A percentile compares a stretch with the other conserved stretches of the same genome.
phyloP scores from a whole-genome alignment of 2,329 filamentous ascomycete species.

The Scleromitrula shiraiana region DNA sequence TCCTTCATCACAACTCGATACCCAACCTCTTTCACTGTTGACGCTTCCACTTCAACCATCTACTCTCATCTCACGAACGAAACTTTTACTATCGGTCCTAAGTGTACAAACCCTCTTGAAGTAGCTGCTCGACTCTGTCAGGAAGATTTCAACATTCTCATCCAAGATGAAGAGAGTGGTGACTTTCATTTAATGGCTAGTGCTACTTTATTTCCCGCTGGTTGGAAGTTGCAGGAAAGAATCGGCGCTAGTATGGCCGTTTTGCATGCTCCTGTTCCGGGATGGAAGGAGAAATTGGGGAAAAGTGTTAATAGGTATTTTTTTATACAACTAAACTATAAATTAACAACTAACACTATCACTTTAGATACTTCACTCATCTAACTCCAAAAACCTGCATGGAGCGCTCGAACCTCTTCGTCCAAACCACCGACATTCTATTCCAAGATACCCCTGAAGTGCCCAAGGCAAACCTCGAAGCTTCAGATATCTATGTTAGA shows the following conservation, averaged over 20 bases:
- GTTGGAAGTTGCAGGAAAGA: conserved; percentile 41
- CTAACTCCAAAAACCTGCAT: conserved; percentile 36
- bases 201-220: conserved; percentile 44
- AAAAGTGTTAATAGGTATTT: conserved; percentile 35
- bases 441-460: conserved; percentile 38
- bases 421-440: conserved; percentile 39
- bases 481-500: conserved; percentile 37
- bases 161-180: conserved; percentile 35
- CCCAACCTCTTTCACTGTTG: conserved; percentile 35
- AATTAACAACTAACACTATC: conserved; percentile 5
- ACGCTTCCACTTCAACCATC: conserved; percentile 27
- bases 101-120: conserved; percentile 38
- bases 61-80: conserved; percentile 38
- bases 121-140: conserved; percentile 40
- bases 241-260: conserved; percentile 41
- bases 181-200: conserved; percentile 42
- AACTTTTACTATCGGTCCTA: conserved; percentile 32
- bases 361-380: conserved; percentile 36
- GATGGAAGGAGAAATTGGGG: conserved; percentile 41
- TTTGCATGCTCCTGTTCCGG: conserved; percentile 39
- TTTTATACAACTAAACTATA: background rate
- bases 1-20: conserved; percentile 37
- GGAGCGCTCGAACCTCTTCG: conserved; percentile 42
- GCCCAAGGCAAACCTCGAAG: conserved; percentile 22
- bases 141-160: conserved; percentile 44